phyloP scores from a whole-genome alignment of 2,329 filamentous ascomycete species.

The Epicoccum sorghinum region DNA sequence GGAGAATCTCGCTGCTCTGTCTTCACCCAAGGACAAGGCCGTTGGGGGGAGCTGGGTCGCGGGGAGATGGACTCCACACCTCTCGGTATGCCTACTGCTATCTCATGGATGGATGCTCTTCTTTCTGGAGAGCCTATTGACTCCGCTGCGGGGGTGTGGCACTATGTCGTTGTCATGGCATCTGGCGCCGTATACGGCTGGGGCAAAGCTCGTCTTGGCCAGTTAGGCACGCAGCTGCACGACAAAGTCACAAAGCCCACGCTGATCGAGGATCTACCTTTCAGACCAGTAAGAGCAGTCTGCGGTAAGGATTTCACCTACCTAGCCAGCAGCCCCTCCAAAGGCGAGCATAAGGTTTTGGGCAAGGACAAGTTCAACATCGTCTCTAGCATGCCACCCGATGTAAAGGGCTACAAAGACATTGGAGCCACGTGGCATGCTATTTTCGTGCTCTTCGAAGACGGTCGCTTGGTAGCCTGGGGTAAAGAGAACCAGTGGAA shows the following conservation, averaged over 20 bases:
- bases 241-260: constrained; percentile 48
- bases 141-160: constrained; percentile 76
- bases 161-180: constrained; percentile 74
- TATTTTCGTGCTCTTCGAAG: constrained; percentile 70
- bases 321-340: constrained; percentile 61
- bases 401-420: constrained; percentile 66
- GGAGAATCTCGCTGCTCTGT: constrained; percentile 3
- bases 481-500: constrained; percentile 88
- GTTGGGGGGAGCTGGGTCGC: constrained; percentile 36
- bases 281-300: constrained; percentile 69
- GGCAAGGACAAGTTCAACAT: constrained; percentile 78
- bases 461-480: constrained; percentile 72
- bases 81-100: neutral
- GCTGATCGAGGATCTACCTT: constrained; percentile 54
- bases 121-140: constrained; percentile 56
- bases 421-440: constrained; percentile 83
- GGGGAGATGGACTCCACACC: neutral
- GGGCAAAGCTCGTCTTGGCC: constrained; percentile 86
- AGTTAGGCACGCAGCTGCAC: constrained; percentile 65
- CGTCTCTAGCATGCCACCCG: constrained; percentile 61
- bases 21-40: constrained; percentile 23
- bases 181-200: constrained; percentile 84
- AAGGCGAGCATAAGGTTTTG: constrained; percentile 69
- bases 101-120: constrained; percentile 1
- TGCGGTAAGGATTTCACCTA: constrained; percentile 89